These are phyloP conservation scores for Rehmannia glutinosa DNA, from an alignment of 257 asterid genomes.

Conservation along the genomic window DNA sequence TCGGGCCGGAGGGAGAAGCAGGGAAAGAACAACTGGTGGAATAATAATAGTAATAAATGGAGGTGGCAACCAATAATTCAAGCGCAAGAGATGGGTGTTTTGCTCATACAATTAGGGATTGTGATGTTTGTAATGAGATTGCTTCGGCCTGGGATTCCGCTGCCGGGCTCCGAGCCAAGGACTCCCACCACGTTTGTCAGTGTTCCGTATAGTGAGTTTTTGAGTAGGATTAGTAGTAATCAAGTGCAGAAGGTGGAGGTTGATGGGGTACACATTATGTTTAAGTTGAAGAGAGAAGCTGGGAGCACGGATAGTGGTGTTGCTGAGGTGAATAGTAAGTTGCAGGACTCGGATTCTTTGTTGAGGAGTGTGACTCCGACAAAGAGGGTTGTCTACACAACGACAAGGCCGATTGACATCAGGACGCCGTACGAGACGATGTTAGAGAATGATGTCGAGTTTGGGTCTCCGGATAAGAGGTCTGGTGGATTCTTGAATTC, in stretches of 20 bases:
- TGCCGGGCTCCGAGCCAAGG: conserved; percentile 88
- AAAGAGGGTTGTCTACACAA: conserved; percentile 69
- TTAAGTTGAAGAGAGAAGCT: conserved; percentile 71
- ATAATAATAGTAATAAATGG: conserved; percentile 49
- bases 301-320: conserved; percentile 40
- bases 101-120: conserved; percentile 82
- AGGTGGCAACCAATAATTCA: conserved; percentile 84
- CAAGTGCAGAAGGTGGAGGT: conserved; percentile 94
- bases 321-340: conserved; percentile 47
- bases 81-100: conserved; percentile 85
- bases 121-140: conserved; percentile 90
- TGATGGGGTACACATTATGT: conserved; percentile 94
- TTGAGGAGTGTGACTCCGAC: conserved; percentile 64
- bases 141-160: conserved; percentile 83
- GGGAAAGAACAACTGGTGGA: conserved; percentile 79
- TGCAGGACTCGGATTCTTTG: conserved; percentile 72
- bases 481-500: conserved; percentile 95
- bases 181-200: conserved; percentile 57
- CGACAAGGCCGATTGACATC: conserved; percentile 87
- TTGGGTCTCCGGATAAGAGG: conserved; percentile 97
- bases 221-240: conserved; percentile 68
- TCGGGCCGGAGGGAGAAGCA: conserved; percentile 66
- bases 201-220: conserved; percentile 88
- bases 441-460: conserved; percentile 92
- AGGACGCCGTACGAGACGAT: conserved; percentile 93